Evolutionary conservation across 1,139 yeast genomes (phyloP), one percentile per base, ranked within the genome.

Genomic region (Scheffersomyces segobiensis): DNA sequence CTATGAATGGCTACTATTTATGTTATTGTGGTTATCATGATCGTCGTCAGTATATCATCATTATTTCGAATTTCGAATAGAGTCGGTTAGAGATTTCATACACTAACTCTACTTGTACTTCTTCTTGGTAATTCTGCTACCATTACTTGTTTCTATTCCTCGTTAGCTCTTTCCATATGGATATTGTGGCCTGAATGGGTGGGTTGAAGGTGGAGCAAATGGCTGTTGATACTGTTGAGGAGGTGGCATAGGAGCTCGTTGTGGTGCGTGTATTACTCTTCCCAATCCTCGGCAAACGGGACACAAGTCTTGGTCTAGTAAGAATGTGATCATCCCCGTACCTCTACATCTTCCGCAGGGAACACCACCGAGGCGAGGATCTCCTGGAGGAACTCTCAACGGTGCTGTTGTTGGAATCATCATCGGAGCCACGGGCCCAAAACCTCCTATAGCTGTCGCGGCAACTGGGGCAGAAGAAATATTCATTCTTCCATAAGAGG

Each of bases 281-380:
- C 97, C 96, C 39, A 88, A 66, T 0, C 97, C 97, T 26, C 78
- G 73, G 67, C 97, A 90, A 1, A 83, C 78, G 1, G 79, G 75
- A 66, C 93, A 88, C 22, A 80, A 69, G 52, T 85, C 88, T 52
- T 81, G 80, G 68, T 87, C 90, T 18, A 87, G 67, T 49, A 87
- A 76, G 64, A 81, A 79, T 20, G 55, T 56, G 1, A 83, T 77
- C 59, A 81, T 64, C 0, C 97, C 97, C 0, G 82, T 62, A 1
- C 97, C 97, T 55, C 92, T 71, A 67, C 97, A 93, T 56, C 86
- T 74, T 0, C 93, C 93, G 74, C 98, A 93, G 5, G 88, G 66
- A 1, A 80, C 71, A 1, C 97, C 97, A 0, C 97, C 97, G 14
- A 91, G 75, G 24, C 93, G 71, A 0, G 97, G 96, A 64, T 92